Evolutionary conservation across 2,329 filamentous ascomycete genomes (phyloP), one percentile per base, ranked within the genome.

Genomic region (Hysterium pulicare): DNA sequence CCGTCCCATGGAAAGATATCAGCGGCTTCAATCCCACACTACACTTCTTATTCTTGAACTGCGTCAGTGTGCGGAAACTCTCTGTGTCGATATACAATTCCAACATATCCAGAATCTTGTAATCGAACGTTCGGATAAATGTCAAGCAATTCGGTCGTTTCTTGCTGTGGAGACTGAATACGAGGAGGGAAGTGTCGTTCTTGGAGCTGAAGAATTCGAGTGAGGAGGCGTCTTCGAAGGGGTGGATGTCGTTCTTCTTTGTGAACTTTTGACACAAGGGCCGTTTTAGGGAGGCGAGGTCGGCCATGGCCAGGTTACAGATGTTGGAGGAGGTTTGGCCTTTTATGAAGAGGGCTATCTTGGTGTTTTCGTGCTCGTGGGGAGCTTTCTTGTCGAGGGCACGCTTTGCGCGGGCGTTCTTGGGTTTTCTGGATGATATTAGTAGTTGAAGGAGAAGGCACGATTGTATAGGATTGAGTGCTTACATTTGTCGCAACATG

Each of bases 151-250:
- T 90, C 4, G 90, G 90, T n/a, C 93, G 79, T 78, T 97, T 98
- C 78, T 97, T 98, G 68, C 80, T 88, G 68, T 84, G 86, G 66
- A 81, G 84, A 40, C 84, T 90, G 58, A 95, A 95, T 53, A 93
- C 78, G 53, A 96, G 78, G 36, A 96, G 74, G 34, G 83, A 86
- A 59, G 87, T 84, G 68, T 98, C 93, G 71, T 98, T 98, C 75
- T 97, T 98, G 64, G 90, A 84, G 49, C 86, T 85, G 75, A 98
- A 90, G 75, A 98, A 98, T 71, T 96, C 89, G 53, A 97, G 79
- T 40, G 86, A 91, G 21, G 84, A 76, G 50, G 86, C 74, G 66
- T 94, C 90, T 68, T 96, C 91, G 69, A 98, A 98, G 2, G 93
- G 93, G 69, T 93, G 90, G 58, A 95, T 86, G 55, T 83, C 78